phyloP scores from a whole-genome alignment of 2,329 filamentous ascomycete species.

The Colletotrichum magnum region DNA sequence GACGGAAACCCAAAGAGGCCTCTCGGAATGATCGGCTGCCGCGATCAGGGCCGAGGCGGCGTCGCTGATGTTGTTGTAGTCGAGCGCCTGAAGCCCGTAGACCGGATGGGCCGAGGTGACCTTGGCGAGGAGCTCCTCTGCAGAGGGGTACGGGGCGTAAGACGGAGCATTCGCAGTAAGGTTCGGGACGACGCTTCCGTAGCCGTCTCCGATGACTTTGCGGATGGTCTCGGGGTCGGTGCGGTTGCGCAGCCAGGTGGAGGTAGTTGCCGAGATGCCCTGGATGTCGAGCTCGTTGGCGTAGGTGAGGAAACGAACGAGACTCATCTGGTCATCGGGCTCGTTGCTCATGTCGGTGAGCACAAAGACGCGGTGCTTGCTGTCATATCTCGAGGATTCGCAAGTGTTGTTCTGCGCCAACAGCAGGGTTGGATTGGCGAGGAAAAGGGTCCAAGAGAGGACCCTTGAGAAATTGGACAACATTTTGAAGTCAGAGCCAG shows the following conservation, averaged over 20 bases:
- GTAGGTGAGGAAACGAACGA: slow-evolving; percentile 60
- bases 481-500: not conserved
- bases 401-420: not conserved
- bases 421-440: not conserved
- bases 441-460: not conserved
- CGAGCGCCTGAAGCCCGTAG: slow-evolving; percentile 50
- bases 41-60: slow-evolving; percentile 59
- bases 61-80: slow-evolving; percentile 47
- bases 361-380: slow-evolving; percentile 54
- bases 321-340: slow-evolving; percentile 59
- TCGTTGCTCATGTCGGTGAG: slow-evolving; percentile 61
- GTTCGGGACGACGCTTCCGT: slow-evolving; percentile 59
- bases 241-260: slow-evolving; percentile 58
- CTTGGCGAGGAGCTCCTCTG: slow-evolving; percentile 50
- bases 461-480: not conserved
- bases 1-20: slow-evolving; percentile 64
- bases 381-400: slow-evolving; percentile 7
- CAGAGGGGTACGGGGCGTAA: slow-evolving; percentile 56
- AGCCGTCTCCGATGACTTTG: slow-evolving; percentile 57
- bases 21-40: slow-evolving; percentile 45
- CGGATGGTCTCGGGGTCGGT: slow-evolving; percentile 57
- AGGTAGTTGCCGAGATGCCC: slow-evolving; percentile 60
- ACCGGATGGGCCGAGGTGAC: slow-evolving; percentile 51
- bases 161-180: slow-evolving; percentile 63
- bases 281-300: slow-evolving; percentile 60